phyloP scores from a whole-genome alignment of 2,329 filamentous ascomycete genomes.

The Apiospora rasikravindrae region DNA sequence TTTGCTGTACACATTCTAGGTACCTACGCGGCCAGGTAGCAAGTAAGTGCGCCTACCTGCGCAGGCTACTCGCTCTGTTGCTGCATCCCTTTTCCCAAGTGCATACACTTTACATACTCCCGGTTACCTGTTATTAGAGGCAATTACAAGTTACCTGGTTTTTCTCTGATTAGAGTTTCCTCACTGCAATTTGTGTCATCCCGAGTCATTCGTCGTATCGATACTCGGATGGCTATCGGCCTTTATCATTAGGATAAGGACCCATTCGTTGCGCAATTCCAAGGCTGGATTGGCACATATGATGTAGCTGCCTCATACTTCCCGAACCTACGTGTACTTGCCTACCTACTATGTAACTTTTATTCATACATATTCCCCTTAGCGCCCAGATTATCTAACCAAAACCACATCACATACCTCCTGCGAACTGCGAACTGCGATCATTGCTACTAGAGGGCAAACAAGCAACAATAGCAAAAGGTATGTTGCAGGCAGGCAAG shows the following conservation, averaged over 20 bases:
- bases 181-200: not conserved
- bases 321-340: not conserved
- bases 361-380: not conserved
- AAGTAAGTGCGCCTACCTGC: no score
- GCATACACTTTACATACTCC: not conserved
- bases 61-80: not conserved
- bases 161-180: not conserved
- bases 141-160: not conserved
- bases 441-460: not conserved
- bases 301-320: not conserved
- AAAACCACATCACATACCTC: not conserved
- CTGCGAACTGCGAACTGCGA: not conserved
- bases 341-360: not conserved
- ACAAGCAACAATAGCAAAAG: not conserved
- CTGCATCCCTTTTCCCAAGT: not conserved
- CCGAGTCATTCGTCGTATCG: conserved; percentile 9
- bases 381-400: not conserved
- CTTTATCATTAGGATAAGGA: not conserved
- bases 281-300: conserved; percentile 1
- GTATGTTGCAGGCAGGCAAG: not conserved
- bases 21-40: not conserved
- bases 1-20: not conserved
- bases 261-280: not conserved
- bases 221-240: not conserved
- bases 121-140: not conserved